Evolutionary conservation across 305 asterid genomes (phyloP).

Genomic region (Stenogyne calaminthoides): DNA sequence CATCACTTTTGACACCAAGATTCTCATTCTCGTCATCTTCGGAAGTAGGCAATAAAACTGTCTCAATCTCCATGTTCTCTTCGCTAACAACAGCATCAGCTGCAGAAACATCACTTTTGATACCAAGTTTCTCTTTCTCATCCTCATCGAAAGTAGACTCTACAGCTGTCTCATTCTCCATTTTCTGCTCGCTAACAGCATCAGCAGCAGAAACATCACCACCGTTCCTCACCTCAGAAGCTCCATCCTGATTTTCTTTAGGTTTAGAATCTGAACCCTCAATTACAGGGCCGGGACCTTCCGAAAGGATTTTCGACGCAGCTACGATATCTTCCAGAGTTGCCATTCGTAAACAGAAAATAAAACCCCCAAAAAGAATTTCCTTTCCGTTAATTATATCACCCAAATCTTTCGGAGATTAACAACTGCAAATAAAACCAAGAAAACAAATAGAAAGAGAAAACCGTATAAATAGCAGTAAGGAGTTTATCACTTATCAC

Average conservation of each 20-base stretch:
- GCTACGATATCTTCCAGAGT: slow-evolving; percentile 38
- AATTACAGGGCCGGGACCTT: slow-evolving; percentile 18
- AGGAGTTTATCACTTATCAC: slow-evolving; percentile 18
- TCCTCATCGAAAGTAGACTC: too few species aligned
- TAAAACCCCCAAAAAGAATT: slow-evolving; percentile 19
- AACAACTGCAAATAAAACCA: slow-evolving; percentile 24
- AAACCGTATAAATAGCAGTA: slow-evolving; percentile 17
- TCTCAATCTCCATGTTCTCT: slow-evolving; percentile 23
- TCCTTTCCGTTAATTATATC: not conserved
- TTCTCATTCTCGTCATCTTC: slow-evolving; percentile 10
- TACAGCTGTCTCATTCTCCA: not conserved
- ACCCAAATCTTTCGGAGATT: slow-evolving; percentile 22
- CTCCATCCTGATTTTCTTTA: slow-evolving; percentile 17
- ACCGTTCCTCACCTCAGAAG: slow-evolving; percentile 18
- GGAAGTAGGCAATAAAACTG: not conserved
- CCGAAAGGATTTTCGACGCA: slow-evolving; percentile 34
- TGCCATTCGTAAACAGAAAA: slow-evolving; percentile 23
- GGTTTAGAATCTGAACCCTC: slow-evolving; percentile 31
- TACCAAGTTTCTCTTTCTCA: too few species aligned
- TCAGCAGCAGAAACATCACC: slow-evolving; percentile 5
- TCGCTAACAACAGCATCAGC: slow-evolving; percentile 18
- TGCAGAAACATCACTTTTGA: not conserved
- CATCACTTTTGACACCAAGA: not conserved
- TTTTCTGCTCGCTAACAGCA: not conserved
- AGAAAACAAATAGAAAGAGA: not conserved